Base-by-base conservation (phyloP, 768 basidiomycete species). In the Jaapia argillacea region DNA sequence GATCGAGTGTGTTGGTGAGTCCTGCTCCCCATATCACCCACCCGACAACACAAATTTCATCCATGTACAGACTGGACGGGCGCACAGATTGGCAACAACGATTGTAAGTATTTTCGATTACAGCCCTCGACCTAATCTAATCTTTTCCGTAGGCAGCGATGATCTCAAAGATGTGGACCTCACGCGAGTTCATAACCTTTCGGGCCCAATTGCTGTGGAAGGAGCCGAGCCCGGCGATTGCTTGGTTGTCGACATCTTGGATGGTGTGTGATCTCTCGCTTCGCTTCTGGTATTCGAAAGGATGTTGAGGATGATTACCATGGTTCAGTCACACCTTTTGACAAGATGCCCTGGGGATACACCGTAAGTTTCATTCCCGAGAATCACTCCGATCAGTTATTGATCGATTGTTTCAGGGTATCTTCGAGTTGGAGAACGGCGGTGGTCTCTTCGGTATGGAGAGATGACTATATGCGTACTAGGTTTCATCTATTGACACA, bases 331-430 rank as follows among this genome's bases (percentile, higher is more conserved):
- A 66, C 62, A 26, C 75, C 79, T 6, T 82, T 81, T 47, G 79
- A 81, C 31, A 72, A 81, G 54, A 81, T 81, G 81, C 82, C 82
- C 0, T 88, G 83, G 85, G 85, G 85, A 0, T 86, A 85, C 54
- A 84, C 82, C 1, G 78, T 78, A 42, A 35, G 67, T 49, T 41
- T 22, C 21, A 5, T 24, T 10, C 24, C 2, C 10, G 42, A 42
- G 6, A n/a, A 5, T 24, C 18, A 24, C 23, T 21, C 22, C 14
- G 3, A 16, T 18, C n/a, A 6, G 7, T 14, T 27, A 36, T 12
- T 37, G 16, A 12, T 18, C 4, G 35, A 7, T n/a, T 31, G n/a
- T 5, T 23, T 31, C 41, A 81, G 77, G 81, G 82, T 14, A 81
- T 86, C 47, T 85, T 85, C 53, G 81, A 85, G 50, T 69, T 81